Percentiles rank a stretch among this genome's conserved stretches.
Evolutionary conservation across 73 alveolate species (phyloP).

Genomic region (Tetrahymena elliotti): DNA sequence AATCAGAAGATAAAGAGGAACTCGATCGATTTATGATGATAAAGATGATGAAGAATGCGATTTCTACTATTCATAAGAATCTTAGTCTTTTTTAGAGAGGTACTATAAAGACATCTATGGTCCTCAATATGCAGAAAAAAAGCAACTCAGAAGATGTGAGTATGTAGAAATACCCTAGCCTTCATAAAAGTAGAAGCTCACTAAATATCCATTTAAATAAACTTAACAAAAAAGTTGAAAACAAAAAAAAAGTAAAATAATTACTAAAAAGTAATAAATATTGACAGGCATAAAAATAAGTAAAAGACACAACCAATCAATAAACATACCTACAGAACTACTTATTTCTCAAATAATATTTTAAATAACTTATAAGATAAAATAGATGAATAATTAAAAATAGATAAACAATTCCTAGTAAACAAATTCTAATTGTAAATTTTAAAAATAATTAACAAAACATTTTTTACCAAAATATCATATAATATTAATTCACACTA

Average conservation of each 20-base stretch:
- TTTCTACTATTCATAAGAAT: background rate
- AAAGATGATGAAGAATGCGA: background rate
- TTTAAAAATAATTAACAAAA: too few species aligned
- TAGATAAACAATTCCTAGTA: too few species aligned
- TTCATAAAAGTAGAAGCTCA: background rate
- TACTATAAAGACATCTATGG: background rate
- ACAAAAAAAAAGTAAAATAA: too few species aligned
- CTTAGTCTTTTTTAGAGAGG: background rate
- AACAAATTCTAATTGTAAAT: too few species aligned
- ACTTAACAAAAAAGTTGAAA: background rate
- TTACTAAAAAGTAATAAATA: too few species aligned
- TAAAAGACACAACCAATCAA: background rate
- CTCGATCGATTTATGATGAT: background rate
- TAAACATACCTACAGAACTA: too few species aligned
- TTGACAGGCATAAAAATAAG: background rate
- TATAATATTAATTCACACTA: too few species aligned
- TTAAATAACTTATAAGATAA: too few species aligned
- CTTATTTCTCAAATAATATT: too few species aligned
- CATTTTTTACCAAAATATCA: too few species aligned
- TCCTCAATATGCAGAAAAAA: background rate
- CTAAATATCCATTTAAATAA: background rate
- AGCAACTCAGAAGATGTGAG: background rate
- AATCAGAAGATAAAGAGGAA: background rate
- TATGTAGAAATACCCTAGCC: background rate
- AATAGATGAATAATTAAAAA: too few species aligned